These are phyloP conservation scores for Phialophora verrucosa DNA, from an alignment of 2,329 filamentous ascomycete species.

Conservation along the genomic window DNA sequence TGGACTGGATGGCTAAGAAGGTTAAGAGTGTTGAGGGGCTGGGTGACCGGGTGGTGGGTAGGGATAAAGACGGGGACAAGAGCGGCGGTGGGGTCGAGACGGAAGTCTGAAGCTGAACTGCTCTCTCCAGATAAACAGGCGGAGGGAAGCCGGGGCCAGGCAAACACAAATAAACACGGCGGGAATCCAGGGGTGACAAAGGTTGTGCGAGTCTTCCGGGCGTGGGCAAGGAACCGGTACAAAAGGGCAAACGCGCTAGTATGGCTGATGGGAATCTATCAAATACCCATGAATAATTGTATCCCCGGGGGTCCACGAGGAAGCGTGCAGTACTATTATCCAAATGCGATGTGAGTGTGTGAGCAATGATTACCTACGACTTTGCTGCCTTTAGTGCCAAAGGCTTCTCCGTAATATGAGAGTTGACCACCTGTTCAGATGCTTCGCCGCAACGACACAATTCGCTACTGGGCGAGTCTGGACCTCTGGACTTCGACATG, in stretches of 20 bases:
- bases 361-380: no score
- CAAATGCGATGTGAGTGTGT: neutral
- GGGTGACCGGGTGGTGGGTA: conserved; percentile 59
- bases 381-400: neutral
- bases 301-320: neutral
- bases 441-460: neutral
- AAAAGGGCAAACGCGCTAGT: neutral
- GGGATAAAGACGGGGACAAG: conserved; percentile 56
- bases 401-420: neutral
- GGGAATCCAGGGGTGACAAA: neutral
- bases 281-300: neutral
- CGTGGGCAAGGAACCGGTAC: neutral
- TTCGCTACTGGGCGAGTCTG: neutral
- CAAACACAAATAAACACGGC: neutral
- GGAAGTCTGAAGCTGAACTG: conserved; percentile 60
- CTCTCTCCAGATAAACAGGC: neutral
- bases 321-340: neutral
- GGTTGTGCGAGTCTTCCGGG: neutral
- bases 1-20: conserved; percentile 65
- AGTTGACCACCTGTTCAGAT: neutral
- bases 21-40: conserved; percentile 58
- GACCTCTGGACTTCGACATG: neutral
- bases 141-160: neutral
- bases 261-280: neutral
- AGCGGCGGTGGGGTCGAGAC: conserved; percentile 66